Conservation (phyloP, 257 asterid genomes). For the Perilla frutescens region DNA sequence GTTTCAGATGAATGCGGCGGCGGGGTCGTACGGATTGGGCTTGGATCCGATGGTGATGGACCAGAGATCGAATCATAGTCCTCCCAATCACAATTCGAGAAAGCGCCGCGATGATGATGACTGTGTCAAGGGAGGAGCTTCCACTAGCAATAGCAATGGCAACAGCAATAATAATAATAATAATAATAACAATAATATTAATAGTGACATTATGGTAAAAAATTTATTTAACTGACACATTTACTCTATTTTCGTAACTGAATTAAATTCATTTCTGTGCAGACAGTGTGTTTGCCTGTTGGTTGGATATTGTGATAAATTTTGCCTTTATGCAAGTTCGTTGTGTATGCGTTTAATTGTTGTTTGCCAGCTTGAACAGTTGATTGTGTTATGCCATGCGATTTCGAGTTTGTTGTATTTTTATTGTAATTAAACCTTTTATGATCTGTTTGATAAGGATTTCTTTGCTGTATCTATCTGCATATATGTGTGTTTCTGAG, state of each 20-base stretch:
- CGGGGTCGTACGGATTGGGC: constrained; percentile 47
- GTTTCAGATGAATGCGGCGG: constrained; percentile 52
- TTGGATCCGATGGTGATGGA: constrained; percentile 58
- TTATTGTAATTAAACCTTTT: not conserved
- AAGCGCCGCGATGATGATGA: constrained; percentile 60
- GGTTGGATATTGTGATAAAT: not conserved
- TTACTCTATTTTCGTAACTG: constrained; percentile 2
- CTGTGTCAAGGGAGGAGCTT: constrained; percentile 48
- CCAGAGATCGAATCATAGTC: constrained; percentile 50
- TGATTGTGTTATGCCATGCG: constrained; percentile 15
- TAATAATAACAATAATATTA: not conserved
- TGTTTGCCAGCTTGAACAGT: constrained; percentile 35
- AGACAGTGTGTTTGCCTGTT: not conserved
- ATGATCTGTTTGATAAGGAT: constrained; percentile 16
- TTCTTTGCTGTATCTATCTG: not conserved
- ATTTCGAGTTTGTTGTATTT: constrained; percentile 16
- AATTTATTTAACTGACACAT: not conserved
- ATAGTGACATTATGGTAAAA: constrained; percentile 37
- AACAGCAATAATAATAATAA: constrained; percentile 16
- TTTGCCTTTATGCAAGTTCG: constrained; percentile 11
- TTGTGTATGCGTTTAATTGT: not conserved
- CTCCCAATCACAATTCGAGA: constrained; percentile 46
- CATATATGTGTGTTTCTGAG: not conserved
- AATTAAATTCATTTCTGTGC: not conserved
- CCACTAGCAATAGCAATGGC: constrained; percentile 51